phyloP scores from a whole-genome alignment of 805 yeast genomes.

The Wickerhamiella lipophila region DNA sequence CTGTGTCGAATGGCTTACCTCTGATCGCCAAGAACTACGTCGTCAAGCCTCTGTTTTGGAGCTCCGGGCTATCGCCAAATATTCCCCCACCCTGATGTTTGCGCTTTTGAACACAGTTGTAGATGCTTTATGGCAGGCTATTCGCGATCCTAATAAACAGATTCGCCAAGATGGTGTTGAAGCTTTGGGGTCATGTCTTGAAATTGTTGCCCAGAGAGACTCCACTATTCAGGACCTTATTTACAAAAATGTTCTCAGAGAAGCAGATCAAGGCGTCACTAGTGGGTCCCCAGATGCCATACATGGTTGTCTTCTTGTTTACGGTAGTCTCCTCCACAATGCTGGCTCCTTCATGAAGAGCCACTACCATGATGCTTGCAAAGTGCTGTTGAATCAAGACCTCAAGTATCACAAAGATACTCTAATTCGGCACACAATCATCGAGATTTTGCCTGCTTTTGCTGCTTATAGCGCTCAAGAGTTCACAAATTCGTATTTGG shows the following conservation, averaged over 20 bases:
- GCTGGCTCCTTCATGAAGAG: constrained; percentile 62
- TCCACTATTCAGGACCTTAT: constrained; percentile 54
- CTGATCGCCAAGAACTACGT: constrained; percentile 65
- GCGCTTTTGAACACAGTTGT: constrained; percentile 66
- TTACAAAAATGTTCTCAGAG: constrained; percentile 57
- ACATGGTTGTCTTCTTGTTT: constrained; percentile 80
- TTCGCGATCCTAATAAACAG: constrained; percentile 62
- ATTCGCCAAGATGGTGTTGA: constrained; percentile 77
- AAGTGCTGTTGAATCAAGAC: constrained; percentile 40
- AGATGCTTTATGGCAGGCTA: constrained; percentile 75
- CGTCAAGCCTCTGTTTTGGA: constrained; percentile 86
- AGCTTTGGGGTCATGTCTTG: constrained; percentile 63
- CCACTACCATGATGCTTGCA: constrained; percentile 65
- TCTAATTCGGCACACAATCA: constrained; percentile 71
- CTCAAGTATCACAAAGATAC: constrained; percentile 67
- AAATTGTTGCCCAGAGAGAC: constrained; percentile 71
- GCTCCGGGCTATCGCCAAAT: constrained; percentile 68
- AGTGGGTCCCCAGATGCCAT: constrained; percentile 45
- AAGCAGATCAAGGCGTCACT: constrained; percentile 48
- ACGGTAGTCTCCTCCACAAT: constrained; percentile 58
- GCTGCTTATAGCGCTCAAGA: constrained; percentile 64
- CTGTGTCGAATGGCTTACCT: constrained; percentile 80
- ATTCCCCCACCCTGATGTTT: constrained; percentile 74
- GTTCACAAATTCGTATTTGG: constrained; percentile 72
- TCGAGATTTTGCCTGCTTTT: constrained; percentile 66